Evolutionary conservation across 2,329 filamentous ascomycete species (phyloP), one percentile per base, ranked within the genome.

Genomic region (Aspergillus ruber): DNA sequence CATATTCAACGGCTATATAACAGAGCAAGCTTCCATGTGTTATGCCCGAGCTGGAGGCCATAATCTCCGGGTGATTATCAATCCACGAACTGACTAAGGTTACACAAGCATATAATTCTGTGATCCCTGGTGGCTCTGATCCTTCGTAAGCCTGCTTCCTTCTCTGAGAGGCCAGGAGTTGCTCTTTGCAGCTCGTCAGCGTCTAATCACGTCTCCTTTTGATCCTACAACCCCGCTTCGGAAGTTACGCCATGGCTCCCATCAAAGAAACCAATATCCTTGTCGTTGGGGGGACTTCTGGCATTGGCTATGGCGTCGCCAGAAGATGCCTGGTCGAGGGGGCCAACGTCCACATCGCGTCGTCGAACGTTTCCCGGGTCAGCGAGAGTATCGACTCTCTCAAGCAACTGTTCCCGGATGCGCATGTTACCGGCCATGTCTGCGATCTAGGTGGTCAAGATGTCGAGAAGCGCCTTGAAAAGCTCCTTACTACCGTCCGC

Each of bases 281-380:
- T 36, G 66, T 86, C 58, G 73, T 86, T 42, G 83, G 83, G 40
- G 84, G 81, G 36, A 78, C 79, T 2, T 75, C 77, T 13, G 83
- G 83, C 44, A 82, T 86, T 36, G 83, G 83, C 27, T 80, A 75
- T 53, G 74, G 69, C 46, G 78, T 82, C 9, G 82, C 83, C 44
- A 76, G 83, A 69, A 77, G 75, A 2, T 68, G 72, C 12, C 60
- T 84, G 38, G 76, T 78, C 45, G 68, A 76, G 48, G 80, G 79
- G 29, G 78, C 77, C 35, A 62, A 60, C n/a, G 77, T 86, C 13
- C 75, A 72, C 41, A 75, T 86, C 57, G 77, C 79, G n/a, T 82
- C 78, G 2, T 84, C 81, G 2, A 78, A 74, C 46, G 62, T 70
- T 8, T 45, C 63, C 25, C 76, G 76, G 42, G 63, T 86, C 33